Evolutionary conservation across 768 basidiomycete species (phyloP).

Genomic region (Floccularia luteovirens): DNA sequence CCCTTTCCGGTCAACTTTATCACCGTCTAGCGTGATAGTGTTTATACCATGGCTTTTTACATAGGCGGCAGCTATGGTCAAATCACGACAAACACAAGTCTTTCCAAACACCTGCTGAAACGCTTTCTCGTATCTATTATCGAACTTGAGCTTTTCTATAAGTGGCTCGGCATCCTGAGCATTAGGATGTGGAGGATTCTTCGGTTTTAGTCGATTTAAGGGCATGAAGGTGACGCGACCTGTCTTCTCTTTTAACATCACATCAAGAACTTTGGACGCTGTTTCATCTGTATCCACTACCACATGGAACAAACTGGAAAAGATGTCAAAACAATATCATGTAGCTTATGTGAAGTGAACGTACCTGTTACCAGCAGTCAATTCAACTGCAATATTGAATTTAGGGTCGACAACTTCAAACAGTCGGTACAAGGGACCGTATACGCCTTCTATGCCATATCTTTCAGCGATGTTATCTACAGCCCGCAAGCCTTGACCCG

Average conservation of each 20-base stretch:
- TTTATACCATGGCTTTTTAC: slow-evolving; percentile 93
- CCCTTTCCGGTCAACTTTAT: slow-evolving; percentile 96
- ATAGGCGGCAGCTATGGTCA: slow-evolving; percentile 89
- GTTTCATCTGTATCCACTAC: slow-evolving; percentile 97
- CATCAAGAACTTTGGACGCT: slow-evolving; percentile 82
- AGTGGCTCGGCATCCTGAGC: slow-evolving; percentile 76
- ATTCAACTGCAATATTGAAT: slow-evolving; percentile 89
- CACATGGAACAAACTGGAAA: slow-evolving; percentile 82
- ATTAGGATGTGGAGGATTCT: slow-evolving; percentile 54
- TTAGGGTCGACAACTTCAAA: slow-evolving; percentile 85
- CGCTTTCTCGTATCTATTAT: slow-evolving; percentile 64
- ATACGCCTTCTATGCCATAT: slow-evolving; percentile 73
- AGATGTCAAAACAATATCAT: not conserved
- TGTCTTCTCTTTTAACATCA: slow-evolving; percentile 89
- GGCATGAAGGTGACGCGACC: slow-evolving; percentile 99
- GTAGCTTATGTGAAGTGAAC: not conserved
- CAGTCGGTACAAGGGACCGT: slow-evolving; percentile 90
- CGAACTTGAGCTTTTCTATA: slow-evolving; percentile 76
- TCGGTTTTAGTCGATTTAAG: slow-evolving; percentile 86
- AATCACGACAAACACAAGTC: slow-evolving; percentile 91
- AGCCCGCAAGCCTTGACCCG: slow-evolving; percentile 79
- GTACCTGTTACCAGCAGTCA: slow-evolving; percentile 93
- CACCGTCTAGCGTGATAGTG: slow-evolving; percentile 95
- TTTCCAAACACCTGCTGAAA: slow-evolving; percentile 98
- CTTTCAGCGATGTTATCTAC: slow-evolving; percentile 80